phyloP scores from a whole-genome alignment of 2,329 filamentous ascomycete genomes.

The Zymoseptoria passerinii region DNA sequence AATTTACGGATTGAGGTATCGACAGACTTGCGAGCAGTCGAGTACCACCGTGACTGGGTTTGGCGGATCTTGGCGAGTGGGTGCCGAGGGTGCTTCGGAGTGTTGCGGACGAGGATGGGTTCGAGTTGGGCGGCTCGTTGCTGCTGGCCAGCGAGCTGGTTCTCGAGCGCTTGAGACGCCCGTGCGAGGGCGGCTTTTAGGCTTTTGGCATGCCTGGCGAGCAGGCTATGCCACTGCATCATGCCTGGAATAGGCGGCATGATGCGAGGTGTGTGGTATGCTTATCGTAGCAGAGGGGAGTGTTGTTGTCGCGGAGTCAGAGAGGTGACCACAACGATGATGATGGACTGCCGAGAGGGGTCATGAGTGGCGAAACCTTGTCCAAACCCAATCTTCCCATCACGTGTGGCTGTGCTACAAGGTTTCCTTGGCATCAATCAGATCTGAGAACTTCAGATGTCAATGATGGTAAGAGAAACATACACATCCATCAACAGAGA shows the following conservation, averaged over 20 bases:
- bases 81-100: constrained; percentile 51
- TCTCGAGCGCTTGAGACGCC: constrained; percentile 23
- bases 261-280: constrained; percentile 13
- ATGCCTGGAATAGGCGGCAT: constrained; percentile 31
- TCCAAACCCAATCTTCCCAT: not conserved
- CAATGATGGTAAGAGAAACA: not conserved
- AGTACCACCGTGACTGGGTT: constrained; percentile 55
- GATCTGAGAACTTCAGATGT: not conserved
- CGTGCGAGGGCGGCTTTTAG: constrained; percentile 26
- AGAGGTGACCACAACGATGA: not conserved
- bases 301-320: constrained; percentile 2
- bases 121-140: constrained; percentile 42
- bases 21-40: constrained; percentile 43
- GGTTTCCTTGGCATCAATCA: not conserved
- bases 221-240: constrained; percentile 30
- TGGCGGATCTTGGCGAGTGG: constrained; percentile 56
- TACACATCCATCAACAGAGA: not conserved
- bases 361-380: too few relatives aligned
- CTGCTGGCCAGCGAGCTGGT: constrained; percentile 33
- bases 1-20: constrained; percentile 43
- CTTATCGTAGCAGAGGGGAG: constrained; percentile 8
- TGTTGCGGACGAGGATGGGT: constrained; percentile 51
- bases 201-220: constrained; percentile 27
- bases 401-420: not conserved
- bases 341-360: constrained; percentile 3